Conservation (phyloP, 2,329 filamentous ascomycete species). For the Graphium sp. region DNA sequence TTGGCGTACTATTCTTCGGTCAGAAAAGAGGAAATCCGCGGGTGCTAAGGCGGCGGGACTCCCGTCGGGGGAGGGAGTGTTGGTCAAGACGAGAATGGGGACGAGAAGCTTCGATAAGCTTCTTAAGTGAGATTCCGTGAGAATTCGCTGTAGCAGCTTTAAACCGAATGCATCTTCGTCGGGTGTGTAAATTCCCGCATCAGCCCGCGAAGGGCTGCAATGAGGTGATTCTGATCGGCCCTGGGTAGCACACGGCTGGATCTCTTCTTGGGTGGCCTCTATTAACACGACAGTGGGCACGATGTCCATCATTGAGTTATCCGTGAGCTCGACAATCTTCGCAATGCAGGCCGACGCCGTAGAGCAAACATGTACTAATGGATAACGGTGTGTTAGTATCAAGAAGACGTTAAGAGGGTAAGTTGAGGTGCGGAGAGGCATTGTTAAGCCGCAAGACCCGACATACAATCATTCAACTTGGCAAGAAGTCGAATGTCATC, state of each 20-base stretch:
- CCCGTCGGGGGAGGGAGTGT: conserved; percentile 12
- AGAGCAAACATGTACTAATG: conserved; percentile 34
- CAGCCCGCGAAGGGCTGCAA: conserved; percentile 16
- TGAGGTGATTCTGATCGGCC: conserved; percentile 29
- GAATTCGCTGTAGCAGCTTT: conserved; percentile 34
- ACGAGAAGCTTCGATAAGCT: conserved; percentile 39
- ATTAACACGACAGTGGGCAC: conserved; percentile 40
- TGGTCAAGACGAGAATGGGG: conserved; percentile 34
- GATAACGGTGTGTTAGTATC: conserved; percentile 3
- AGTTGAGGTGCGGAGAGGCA: conserved; percentile 5
- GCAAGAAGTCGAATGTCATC: conserved; percentile 30
- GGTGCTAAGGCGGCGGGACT: conserved; percentile 18
- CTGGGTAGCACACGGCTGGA: too few species aligned
- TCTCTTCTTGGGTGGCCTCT: conserved; percentile 35
- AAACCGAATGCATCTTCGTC: conserved; percentile 38
- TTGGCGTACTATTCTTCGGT: too few species aligned
- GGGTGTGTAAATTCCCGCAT: conserved; percentile 21
- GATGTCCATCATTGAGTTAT: conserved; percentile 30
- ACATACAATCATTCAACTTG: conserved; percentile 38
- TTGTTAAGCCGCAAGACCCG: too few species aligned
- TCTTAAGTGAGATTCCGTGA: conserved; percentile 38
- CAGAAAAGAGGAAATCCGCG: conserved; percentile 32
- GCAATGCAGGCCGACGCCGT: conserved; percentile 34
- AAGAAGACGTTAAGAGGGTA: background rate
- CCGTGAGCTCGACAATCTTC: conserved; percentile 34